A percentile compares a stretch with the other conserved stretches of the same genome.
These are phyloP conservation scores for Ilyonectria sp. DNA, from an alignment of 2,329 filamentous ascomycete species.

Conservation along the genomic window DNA sequence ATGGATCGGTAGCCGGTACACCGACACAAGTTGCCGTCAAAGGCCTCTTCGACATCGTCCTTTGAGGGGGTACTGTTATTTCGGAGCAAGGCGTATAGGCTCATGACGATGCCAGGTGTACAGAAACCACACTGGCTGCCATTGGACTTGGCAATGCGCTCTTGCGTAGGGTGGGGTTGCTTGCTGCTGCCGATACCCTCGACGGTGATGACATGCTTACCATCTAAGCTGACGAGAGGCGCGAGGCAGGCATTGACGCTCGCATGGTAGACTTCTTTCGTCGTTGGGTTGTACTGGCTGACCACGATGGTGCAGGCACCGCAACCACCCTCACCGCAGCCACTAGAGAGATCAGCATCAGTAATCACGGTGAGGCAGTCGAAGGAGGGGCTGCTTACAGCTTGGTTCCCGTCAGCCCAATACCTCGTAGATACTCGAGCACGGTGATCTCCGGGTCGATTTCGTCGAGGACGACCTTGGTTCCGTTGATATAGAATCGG, in stretches of 20 bases:
- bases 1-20: slow-evolving; percentile 97
- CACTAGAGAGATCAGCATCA: slow-evolving; percentile 59
- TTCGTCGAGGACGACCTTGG: slow-evolving; percentile 86
- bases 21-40: slow-evolving; percentile 95
- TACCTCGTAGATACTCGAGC: slow-evolving; percentile 91
- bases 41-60: slow-evolving; percentile 93
- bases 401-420: slow-evolving; percentile 96
- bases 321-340: slow-evolving; percentile 96
- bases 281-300: slow-evolving; percentile 93
- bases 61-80: slow-evolving; percentile 85
- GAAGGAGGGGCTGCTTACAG: slow-evolving; percentile 63
- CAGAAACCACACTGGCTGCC: slow-evolving; percentile 96
- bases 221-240: slow-evolving; percentile 92
- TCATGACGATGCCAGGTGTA: slow-evolving; percentile 98
- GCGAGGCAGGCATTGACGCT: slow-evolving; percentile 97
- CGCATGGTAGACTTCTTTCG: slow-evolving; percentile 93
- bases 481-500: slow-evolving; percentile 95
- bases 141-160: slow-evolving; percentile 91
- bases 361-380: slow-evolving; percentile 2
- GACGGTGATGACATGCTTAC: slow-evolving; percentile 98
- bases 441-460: slow-evolving; percentile 94
- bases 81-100: slow-evolving; percentile 90
- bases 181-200: slow-evolving; percentile 95
- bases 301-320: slow-evolving; percentile 97
- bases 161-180: slow-evolving; percentile 89